These are phyloP conservation scores for Euphrasia confusa DNA, from an alignment of 257 asterid species.

Conservation along the genomic window DNA sequence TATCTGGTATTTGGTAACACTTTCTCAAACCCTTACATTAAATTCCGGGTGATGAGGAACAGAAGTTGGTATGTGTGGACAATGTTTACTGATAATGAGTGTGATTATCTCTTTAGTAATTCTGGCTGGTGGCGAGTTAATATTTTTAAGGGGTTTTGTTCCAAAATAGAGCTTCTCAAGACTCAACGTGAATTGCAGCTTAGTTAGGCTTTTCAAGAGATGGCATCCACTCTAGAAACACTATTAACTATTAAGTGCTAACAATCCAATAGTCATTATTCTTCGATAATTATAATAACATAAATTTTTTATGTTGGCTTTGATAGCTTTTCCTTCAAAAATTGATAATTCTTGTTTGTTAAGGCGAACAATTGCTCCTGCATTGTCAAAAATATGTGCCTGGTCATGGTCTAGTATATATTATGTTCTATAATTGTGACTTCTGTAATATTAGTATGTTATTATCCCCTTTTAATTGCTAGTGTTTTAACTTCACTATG, in stretches of 20 bases:
- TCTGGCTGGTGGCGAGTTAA: background rate
- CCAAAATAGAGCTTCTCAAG: background rate
- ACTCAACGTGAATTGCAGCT: background rate
- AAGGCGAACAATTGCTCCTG: slow-evolving; percentile 10
- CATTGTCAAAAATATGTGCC: background rate
- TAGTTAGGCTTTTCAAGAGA: slow-evolving; percentile 8
- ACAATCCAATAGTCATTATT: background rate
- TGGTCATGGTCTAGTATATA: slow-evolving; percentile 11
- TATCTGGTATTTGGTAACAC: background rate
- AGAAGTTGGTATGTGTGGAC: background rate
- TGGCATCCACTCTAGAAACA: background rate
- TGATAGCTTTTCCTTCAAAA: too few species aligned
- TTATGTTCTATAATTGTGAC: background rate
- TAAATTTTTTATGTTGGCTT: too few species aligned
- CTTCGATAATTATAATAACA: too few species aligned
- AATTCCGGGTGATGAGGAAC: background rate
- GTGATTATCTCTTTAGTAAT: slow-evolving; percentile 2
- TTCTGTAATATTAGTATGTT: slow-evolving; percentile 1
- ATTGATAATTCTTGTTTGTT: slow-evolving; percentile 2
- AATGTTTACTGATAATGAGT: background rate
- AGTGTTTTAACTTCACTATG: slow-evolving; percentile 6
- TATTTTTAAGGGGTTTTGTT: background rate
- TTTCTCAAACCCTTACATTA: background rate
- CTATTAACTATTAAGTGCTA: background rate
- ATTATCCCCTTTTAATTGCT: slow-evolving; percentile 7